phyloP scores from a whole-genome alignment of 441 rosid genomes.

The Cnidoscolus chayamansa region DNA sequence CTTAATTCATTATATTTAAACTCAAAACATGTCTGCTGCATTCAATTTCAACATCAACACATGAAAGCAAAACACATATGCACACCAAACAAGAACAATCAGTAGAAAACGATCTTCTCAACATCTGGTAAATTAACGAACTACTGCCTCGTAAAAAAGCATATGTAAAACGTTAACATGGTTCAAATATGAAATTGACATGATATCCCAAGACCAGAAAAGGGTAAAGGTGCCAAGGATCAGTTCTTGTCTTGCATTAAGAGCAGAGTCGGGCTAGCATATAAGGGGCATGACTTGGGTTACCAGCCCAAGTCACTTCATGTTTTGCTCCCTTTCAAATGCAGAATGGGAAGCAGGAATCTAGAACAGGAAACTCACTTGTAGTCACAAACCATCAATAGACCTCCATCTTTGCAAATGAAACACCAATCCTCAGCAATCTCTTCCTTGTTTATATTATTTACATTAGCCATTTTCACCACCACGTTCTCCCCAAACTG shows the following conservation, averaged over 20 bases:
- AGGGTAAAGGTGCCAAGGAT: no score
- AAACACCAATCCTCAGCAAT: constrained; percentile 45
- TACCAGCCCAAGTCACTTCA: not conserved
- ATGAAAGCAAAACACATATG: not conserved
- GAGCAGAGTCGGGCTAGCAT: no score
- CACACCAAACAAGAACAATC: not conserved
- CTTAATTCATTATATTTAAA: not conserved
- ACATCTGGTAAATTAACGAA: not conserved
- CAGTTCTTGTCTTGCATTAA: no score
- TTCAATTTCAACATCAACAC: not conserved
- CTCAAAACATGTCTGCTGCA: not conserved
- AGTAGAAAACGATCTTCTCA: not conserved
- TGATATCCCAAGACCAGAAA: no score
- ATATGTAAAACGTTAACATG: no score
- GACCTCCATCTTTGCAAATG: constrained; percentile 52
- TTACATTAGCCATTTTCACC: constrained; percentile 18
- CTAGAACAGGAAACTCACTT: constrained; percentile 26
- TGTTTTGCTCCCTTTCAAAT: not conserved
- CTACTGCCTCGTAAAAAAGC: not conserved
- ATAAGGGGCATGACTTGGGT: no score
- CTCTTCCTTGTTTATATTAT: constrained; percentile 21
- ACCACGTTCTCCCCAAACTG: not conserved
- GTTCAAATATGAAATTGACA: no score
- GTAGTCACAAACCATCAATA: constrained; percentile 39
- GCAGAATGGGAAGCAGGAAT: no score